These are phyloP conservation scores for Yarrowia deformans DNA, from an alignment of 805 yeast species.

Conservation along the genomic window DNA sequence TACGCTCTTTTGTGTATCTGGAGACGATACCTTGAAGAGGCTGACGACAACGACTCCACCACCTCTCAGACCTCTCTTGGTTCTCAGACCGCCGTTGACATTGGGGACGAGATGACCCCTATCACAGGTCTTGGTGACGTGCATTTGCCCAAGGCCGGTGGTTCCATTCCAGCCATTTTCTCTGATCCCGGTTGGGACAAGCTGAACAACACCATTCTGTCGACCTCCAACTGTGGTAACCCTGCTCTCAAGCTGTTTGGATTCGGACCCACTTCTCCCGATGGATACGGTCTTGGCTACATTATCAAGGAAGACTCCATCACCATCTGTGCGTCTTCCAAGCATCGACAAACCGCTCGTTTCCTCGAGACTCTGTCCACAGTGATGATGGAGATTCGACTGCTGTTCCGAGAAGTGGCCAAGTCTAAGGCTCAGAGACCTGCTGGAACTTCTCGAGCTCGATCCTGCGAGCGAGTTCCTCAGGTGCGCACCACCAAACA, in stretches of 20 bases:
- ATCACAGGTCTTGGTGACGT: conserved; percentile 96
- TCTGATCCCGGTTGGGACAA: conserved; percentile 89
- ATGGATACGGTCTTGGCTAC: conserved; percentile 93
- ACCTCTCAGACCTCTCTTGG: conserved; percentile 48
- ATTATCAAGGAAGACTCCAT: conserved; percentile 82
- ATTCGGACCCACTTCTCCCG: conserved; percentile 87
- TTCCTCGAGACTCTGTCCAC: conserved; percentile 72
- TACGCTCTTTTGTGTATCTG: conserved; percentile 88
- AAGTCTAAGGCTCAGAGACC: conserved; percentile 39
- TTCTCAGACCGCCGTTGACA: conserved; percentile 42
- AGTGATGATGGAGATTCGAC: conserved; percentile 64
- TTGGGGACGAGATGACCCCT: conserved; percentile 82
- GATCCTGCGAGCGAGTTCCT: conserved; percentile 43
- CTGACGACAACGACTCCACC: conserved; percentile 42
- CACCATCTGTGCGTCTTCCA: conserved; percentile 82
- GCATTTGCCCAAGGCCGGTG: conserved; percentile 41
- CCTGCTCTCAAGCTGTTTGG: conserved; percentile 88
- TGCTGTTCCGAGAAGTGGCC: conserved; percentile 51
- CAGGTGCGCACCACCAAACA: conserved; percentile 10
- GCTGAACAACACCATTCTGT: conserved; percentile 77
- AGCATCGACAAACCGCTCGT: conserved; percentile 85
- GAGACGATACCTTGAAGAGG: conserved; percentile 57
- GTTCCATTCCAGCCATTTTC: conserved; percentile 71
- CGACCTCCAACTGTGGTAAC: conserved; percentile 91
- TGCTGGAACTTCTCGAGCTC: conserved; percentile 42